These are phyloP conservation scores for Trifolium pratense DNA, from an alignment of 306 rosid genomes.

Conservation along the genomic window DNA sequence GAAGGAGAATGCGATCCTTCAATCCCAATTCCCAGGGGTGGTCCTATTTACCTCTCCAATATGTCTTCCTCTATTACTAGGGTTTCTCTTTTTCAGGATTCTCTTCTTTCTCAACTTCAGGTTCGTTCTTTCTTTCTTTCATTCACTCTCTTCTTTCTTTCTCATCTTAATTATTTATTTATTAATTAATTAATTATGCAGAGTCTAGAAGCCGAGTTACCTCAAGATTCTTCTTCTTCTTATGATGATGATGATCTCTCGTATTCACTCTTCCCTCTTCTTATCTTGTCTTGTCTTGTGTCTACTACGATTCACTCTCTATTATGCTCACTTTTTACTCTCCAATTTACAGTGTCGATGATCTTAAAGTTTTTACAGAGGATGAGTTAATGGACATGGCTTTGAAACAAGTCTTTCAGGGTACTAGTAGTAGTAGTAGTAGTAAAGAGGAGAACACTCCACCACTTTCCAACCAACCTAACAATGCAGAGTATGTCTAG, in stretches of 20 bases:
- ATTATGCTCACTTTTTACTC: not conserved
- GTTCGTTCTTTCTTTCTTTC: conserved; percentile 37
- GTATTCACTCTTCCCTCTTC: conserved; percentile 47
- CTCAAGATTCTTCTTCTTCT: conserved; percentile 43
- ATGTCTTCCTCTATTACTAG: conserved; percentile 59
- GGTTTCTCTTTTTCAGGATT: conserved; percentile 55
- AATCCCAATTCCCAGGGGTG: conserved; percentile 75
- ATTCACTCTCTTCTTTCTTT: no score
- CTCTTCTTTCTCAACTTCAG: conserved; percentile 64
- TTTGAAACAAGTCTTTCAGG: conserved; percentile 61
- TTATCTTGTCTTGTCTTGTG: not conserved
- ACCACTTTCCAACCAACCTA: conserved; percentile 44
- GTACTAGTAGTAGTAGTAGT: not conserved
- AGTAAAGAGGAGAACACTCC: conserved; percentile 35
- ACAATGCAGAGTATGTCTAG: conserved; percentile 30
- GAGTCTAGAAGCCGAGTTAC: conserved; percentile 61
- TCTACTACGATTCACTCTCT: not conserved
- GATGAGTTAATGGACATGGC: conserved; percentile 85
- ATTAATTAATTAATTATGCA: conserved; percentile 38
- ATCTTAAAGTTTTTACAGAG: conserved; percentile 71
- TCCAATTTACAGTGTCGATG: conserved; percentile 64
- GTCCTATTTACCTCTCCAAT: conserved; percentile 75
- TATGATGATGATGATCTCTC: conserved; percentile 51
- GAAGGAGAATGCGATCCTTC: conserved; percentile 25
- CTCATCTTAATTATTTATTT: not conserved